Evolutionary conservation across 371 early-diverging fungal genomes (phyloP).

Genomic region (Nematocida ausubeli): DNA sequence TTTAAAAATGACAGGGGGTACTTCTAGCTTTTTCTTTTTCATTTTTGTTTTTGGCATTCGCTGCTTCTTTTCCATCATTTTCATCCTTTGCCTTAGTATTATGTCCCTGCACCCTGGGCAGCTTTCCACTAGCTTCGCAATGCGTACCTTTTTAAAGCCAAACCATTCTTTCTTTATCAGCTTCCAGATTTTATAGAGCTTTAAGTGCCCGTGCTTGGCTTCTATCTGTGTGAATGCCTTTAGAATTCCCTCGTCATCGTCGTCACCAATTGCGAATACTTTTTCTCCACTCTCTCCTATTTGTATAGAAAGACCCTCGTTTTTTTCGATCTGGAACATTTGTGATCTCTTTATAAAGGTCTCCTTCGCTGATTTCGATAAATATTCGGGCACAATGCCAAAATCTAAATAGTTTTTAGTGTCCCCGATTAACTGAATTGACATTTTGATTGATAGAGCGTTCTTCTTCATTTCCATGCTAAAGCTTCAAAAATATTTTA

Average conservation of each 20-base stretch:
- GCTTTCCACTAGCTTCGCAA: not conserved
- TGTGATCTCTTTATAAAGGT: not conserved
- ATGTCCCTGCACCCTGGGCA: not conserved
- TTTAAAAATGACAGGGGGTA: not conserved
- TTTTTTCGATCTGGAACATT: not conserved
- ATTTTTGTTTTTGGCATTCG: no score
- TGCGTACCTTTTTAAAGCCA: conserved; percentile 9
- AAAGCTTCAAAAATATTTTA: conserved; percentile 8
- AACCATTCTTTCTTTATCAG: conserved; percentile 13
- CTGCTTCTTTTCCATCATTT: not conserved
- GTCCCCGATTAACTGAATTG: not conserved
- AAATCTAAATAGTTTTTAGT: conserved; percentile 2
- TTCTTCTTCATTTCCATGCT: conserved; percentile 2
- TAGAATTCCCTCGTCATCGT: not conserved
- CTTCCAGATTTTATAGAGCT: conserved; percentile 14
- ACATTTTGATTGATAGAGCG: not conserved
- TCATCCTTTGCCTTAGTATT: not conserved
- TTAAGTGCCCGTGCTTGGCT: not conserved
- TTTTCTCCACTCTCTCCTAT: not conserved
- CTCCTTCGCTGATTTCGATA: not conserved
- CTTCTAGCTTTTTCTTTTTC: not conserved
- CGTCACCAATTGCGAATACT: not conserved
- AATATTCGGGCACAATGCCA: not conserved
- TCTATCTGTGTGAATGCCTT: not conserved
- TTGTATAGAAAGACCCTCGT: not conserved